phyloP scores from a whole-genome alignment of 2,329 filamentous ascomycete species.

The Pseudogymnoascus sp. region DNA sequence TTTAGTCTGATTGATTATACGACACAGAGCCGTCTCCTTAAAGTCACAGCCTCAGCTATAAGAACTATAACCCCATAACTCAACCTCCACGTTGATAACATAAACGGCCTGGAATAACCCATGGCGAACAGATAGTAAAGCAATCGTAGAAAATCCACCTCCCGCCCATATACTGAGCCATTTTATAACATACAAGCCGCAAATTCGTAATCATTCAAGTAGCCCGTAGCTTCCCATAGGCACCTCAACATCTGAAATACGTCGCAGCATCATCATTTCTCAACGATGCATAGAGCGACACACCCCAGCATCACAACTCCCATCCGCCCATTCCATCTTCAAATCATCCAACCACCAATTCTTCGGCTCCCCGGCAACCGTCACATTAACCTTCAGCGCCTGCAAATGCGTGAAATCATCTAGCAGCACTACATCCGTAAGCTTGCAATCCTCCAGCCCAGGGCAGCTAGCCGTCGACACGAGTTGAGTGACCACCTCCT shows the following conservation, averaged over 20 bases:
- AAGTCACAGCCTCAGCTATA: not conserved
- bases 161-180: not conserved
- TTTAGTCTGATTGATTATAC: not conserved
- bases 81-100: not conserved
- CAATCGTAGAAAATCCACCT: not conserved
- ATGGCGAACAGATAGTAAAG: not conserved
- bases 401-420: constrained; percentile 28
- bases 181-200: not conserved
- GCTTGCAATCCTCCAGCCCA: constrained; percentile 23
- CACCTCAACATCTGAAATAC: not conserved
- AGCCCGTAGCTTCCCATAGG: not conserved
- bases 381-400: constrained; percentile 33
- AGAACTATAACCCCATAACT: not conserved
- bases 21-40: not conserved
- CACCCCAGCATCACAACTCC: not conserved
- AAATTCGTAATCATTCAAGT: not conserved
- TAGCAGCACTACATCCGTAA: constrained; percentile 23
- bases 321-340: not conserved
- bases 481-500: constrained; percentile 20
- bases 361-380: constrained; percentile 29
- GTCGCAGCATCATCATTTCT: not conserved
- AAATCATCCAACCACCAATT: constrained; percentile 32
- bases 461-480: constrained; percentile 26
- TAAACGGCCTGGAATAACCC: not conserved
- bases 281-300: not conserved